Base-by-base conservation (phyloP, 2,329 filamentous ascomycete species). In the Colletotrichum destructivum region DNA sequence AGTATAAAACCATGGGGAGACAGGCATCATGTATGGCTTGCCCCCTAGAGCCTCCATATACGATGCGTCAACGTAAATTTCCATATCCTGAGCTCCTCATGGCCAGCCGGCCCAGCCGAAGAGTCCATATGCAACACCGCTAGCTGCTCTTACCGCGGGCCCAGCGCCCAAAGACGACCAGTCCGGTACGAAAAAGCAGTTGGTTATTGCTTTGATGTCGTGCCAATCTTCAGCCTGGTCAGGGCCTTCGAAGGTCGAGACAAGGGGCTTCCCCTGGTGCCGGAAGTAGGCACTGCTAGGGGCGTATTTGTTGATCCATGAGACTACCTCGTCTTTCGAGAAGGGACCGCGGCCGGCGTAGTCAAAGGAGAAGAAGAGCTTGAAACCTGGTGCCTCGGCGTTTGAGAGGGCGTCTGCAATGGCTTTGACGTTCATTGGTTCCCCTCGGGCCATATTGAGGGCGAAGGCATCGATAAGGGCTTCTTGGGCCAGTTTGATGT, bases 191-290 rank as follows among this genome's bases (percentile, higher is more conserved):
- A 87, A 84, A 35, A 85, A 78, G 26, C 75, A 76, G 21, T 77
- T 74, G 2, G 77, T 79, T 31, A 66, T 56, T 40, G 74, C 69
- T 66, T 84, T 82, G 71, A 88, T 86, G 0, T 75, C 75, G 18
- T 73, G 62, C 86, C 86, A 88, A 71, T 87, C 83, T 2, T 75
- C 77, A 15, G 80, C 78, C 57, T 84, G 82, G 12, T 66, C 73
- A 0, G 79, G 75, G 0, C 87, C 87, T 75, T 88, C 86, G 68
- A 89, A 89, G 0, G 87, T 89, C 4, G 84, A 86, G 5, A 87
- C 87, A 31, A 89, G 79, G 0, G 86, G 82, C 64, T 81, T 71
- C 1, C 66, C 71, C 51, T 78, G 74, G 46, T 75, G 71, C 15
- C 74, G 72, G 55, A 76, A 80, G 75, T 83, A 79, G 3, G 78